These are phyloP conservation scores for Russula vinacea DNA, from an alignment of 768 basidiomycete genomes.

Conservation along the genomic window DNA sequence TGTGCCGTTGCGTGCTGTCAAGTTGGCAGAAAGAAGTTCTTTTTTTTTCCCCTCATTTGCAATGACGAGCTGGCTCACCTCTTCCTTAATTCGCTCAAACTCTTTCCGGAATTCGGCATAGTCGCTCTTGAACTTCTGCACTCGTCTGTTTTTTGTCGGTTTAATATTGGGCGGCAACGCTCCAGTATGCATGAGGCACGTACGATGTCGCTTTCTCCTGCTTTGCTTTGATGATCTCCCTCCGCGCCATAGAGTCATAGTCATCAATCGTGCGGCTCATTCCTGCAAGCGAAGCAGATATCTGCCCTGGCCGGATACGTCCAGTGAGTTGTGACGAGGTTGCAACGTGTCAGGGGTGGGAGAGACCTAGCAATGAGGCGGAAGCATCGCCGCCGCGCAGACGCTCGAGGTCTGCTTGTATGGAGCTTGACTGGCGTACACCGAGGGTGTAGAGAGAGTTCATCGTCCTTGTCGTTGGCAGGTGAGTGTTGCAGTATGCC, in stretches of 20 bases:
- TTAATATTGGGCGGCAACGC: neutral
- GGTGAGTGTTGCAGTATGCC: neutral
- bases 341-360: constrained; percentile 4
- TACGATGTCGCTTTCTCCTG: constrained; percentile 94
- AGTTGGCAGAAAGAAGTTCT: neutral
- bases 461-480: constrained; percentile 50
- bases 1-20: constrained; percentile 56
- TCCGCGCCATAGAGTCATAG: constrained; percentile 93
- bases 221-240: constrained; percentile 94
- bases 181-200: constrained; percentile 30
- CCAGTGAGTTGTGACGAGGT: constrained; percentile 29
- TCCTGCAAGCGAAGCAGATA: constrained; percentile 93
- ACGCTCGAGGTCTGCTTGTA: constrained; percentile 82
- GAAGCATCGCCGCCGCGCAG: constrained; percentile 79
- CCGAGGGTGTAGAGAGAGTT: constrained; percentile 94
- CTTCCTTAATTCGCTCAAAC: constrained; percentile 73
- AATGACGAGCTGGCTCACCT: constrained; percentile 40
- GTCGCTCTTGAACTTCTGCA: constrained; percentile 87
- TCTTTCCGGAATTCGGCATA: constrained; percentile 77
- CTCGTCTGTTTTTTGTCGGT: constrained; percentile 64
- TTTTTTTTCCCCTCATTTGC: neutral
- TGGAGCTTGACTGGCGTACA: constrained; percentile 84
- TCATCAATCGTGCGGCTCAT: constrained; percentile 95
- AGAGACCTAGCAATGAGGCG: constrained; percentile 77
- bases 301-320: constrained; percentile 67